Evolutionary conservation across 116 monocot genomes (phyloP).

Genomic region (Cymodocea nodosa): DNA sequence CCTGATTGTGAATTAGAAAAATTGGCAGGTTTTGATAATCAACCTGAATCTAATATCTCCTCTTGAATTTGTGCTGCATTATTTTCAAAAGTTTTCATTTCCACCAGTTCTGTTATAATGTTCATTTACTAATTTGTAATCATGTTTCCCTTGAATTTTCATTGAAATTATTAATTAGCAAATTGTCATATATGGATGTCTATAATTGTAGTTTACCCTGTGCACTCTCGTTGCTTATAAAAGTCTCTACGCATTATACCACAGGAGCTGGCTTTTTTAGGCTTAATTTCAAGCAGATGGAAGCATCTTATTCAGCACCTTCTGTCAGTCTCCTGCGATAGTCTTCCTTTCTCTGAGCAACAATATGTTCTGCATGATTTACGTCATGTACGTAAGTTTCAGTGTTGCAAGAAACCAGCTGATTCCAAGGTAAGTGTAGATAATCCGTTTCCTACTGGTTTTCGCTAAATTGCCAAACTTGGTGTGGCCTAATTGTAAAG

Average conservation of each 20-base stretch:
- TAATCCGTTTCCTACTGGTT: neutral
- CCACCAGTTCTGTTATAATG: too few relatives aligned
- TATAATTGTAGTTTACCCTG: neutral
- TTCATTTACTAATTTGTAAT: too few relatives aligned
- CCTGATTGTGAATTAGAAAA: too few relatives aligned
- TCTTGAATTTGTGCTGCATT: too few relatives aligned
- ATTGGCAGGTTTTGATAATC: too few relatives aligned
- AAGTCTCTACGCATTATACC: slow-evolving; percentile 4
- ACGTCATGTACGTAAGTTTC: slow-evolving; percentile 16
- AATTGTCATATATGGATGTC: too few relatives aligned
- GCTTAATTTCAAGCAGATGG: slow-evolving; percentile 51
- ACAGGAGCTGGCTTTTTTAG: slow-evolving; percentile 65
- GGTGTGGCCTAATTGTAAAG: neutral
- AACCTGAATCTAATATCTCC: too few relatives aligned
- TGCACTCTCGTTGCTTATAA: neutral
- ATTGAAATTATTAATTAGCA: too few relatives aligned
- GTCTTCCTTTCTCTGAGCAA: slow-evolving; percentile 32
- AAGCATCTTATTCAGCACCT: slow-evolving; percentile 30
- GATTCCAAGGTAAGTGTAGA: slow-evolving; percentile 27
- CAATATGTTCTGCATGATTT: slow-evolving; percentile 28
- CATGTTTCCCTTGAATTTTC: too few relatives aligned
- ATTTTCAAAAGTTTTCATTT: too few relatives aligned
- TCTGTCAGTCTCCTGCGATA: slow-evolving; percentile 31
- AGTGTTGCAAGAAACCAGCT: slow-evolving; percentile 8
- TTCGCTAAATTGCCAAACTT: neutral